These are phyloP conservation scores for Dactylella cylindrospora DNA, from an alignment of 2,329 filamentous ascomycete species.

Conservation along the genomic window DNA sequence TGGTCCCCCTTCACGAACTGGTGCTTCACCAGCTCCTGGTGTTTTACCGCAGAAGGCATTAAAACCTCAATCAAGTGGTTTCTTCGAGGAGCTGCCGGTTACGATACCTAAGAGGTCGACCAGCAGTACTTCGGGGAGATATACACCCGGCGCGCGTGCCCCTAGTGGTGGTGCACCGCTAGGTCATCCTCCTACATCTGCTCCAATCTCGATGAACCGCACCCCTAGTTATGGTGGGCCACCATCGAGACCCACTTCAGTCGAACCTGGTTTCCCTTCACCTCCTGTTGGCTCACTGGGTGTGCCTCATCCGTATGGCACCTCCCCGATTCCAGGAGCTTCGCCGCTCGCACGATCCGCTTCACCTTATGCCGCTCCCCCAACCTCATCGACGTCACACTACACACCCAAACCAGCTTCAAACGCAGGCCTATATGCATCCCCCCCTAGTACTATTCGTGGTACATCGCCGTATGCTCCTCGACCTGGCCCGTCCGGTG, in stretches of 20 bases:
- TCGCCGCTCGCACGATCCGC: constrained; percentile 12
- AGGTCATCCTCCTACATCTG: constrained; percentile 12
- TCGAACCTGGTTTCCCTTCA: constrained; percentile 23
- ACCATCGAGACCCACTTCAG: constrained; percentile 29
- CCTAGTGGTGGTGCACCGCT: constrained; percentile 5
- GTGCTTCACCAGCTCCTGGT: constrained; percentile 8
- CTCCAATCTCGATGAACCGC: constrained; percentile 12
- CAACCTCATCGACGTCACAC: constrained; percentile 7
- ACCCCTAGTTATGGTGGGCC: constrained; percentile 23
- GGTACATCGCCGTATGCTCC: constrained; percentile 34
- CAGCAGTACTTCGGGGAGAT: constrained; percentile 22
- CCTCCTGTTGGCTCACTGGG: constrained; percentile 22
- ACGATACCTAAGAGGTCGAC: constrained; percentile 19
- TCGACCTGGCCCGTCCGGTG: constrained; percentile 11
- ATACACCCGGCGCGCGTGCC: constrained; percentile 14
- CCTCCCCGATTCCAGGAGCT: constrained; percentile 13
- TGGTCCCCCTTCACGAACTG: constrained; percentile 7
- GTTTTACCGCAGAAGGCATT: constrained; percentile 11
- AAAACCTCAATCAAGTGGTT: constrained; percentile 16
- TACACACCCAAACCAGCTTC: constrained; percentile 28
- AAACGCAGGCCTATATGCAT: constrained; percentile 7
- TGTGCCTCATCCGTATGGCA: constrained; percentile 13
- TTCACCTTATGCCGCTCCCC: constrained; percentile 14
- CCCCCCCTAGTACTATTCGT: constrained; percentile 7
- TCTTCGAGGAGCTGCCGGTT: constrained; percentile 33